phyloP scores from a whole-genome alignment of 2,329 filamentous ascomycete genomes.

The Zalaria obscura region DNA sequence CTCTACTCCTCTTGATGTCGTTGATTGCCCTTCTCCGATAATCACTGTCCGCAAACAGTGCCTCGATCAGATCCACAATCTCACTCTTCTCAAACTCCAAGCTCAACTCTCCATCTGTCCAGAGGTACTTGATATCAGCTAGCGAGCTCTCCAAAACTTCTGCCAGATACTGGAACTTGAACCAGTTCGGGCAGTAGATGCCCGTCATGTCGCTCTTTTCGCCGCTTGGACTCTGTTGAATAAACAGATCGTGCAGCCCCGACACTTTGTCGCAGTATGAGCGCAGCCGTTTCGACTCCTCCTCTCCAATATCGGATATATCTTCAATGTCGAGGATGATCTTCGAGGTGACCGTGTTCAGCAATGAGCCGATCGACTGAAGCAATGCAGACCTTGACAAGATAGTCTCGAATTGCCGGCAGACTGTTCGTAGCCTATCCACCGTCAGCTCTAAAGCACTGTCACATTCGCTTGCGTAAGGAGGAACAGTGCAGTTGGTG shows the following conservation, averaged over 20 bases:
- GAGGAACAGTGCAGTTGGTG: conserved; percentile 41
- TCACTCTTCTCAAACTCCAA: conserved; percentile 48
- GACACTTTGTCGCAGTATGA: conserved; percentile 41
- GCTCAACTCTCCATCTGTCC: conserved; percentile 49
- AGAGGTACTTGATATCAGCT: conserved; percentile 51
- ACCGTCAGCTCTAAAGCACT: conserved; percentile 43
- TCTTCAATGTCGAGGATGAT: conserved; percentile 49
- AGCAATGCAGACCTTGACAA: conserved; percentile 45
- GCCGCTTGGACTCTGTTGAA: conserved; percentile 24
- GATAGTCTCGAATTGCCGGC: conserved; percentile 42
- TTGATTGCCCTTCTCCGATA: conserved; percentile 42
- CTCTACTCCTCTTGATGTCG: conserved; percentile 32
- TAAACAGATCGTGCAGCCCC: conserved; percentile 42
- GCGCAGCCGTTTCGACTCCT: conserved; percentile 46
- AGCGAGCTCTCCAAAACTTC: conserved; percentile 50
- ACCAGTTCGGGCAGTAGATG: conserved; percentile 48
- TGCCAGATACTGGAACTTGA: conserved; percentile 49
- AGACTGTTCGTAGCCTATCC: conserved; percentile 42
- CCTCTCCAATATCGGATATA: conserved; percentile 48
- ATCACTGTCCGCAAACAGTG: conserved; percentile 49
- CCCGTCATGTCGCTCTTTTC: conserved; percentile 39
- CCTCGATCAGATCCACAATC: conserved; percentile 48
- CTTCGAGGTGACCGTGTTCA: conserved; percentile 43
- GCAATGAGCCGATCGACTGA: conserved; percentile 46
- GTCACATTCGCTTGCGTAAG: conserved; percentile 46